Evolutionary conservation across 371 early-diverging fungal genomes (phyloP).

Genomic region (Mucor racemosus): DNA sequence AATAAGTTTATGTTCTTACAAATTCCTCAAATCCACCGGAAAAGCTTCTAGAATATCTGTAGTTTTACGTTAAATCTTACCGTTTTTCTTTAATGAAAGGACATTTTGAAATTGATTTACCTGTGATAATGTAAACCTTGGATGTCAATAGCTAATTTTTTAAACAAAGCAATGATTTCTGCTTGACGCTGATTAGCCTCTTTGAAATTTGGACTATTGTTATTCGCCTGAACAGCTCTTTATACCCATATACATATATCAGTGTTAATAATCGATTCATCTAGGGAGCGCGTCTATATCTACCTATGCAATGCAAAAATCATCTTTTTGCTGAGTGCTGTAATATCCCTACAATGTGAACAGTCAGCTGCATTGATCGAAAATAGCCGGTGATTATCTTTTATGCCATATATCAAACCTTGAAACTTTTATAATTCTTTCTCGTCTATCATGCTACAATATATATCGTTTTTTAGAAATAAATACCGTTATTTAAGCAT

Average conservation of each 20-base stretch:
- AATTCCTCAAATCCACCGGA: slow-evolving; percentile 61
- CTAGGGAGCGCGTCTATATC: background rate
- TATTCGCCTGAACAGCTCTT: slow-evolving; percentile 18
- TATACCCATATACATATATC: background rate
- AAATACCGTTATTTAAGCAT: background rate
- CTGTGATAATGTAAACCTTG: slow-evolving; percentile 56
- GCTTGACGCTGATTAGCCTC: slow-evolving; percentile 55
- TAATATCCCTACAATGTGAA: slow-evolving; percentile 56
- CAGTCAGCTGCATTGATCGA: background rate
- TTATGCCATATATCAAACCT: slow-evolving; percentile 32
- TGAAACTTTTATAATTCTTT: slow-evolving; percentile 66
- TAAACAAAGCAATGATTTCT: slow-evolving; percentile 58
- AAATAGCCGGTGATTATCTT: background rate
- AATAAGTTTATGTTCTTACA: slow-evolving; percentile 27
- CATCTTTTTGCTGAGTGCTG: slow-evolving; percentile 64
- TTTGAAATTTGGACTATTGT: slow-evolving; percentile 9
- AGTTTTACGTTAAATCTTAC: background rate
- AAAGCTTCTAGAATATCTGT: slow-evolving; percentile 53
- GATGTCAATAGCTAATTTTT: slow-evolving; percentile 50
- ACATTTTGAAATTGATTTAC: slow-evolving; percentile 6
- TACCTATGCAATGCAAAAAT: slow-evolving; percentile 70
- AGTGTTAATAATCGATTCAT: background rate
- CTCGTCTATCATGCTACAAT: slow-evolving; percentile 58
- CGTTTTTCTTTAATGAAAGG: background rate
- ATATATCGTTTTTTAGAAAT: background rate